Evolutionary conservation across 441 rosid genomes (phyloP).

Genomic region (Manihot esculenta): DNA sequence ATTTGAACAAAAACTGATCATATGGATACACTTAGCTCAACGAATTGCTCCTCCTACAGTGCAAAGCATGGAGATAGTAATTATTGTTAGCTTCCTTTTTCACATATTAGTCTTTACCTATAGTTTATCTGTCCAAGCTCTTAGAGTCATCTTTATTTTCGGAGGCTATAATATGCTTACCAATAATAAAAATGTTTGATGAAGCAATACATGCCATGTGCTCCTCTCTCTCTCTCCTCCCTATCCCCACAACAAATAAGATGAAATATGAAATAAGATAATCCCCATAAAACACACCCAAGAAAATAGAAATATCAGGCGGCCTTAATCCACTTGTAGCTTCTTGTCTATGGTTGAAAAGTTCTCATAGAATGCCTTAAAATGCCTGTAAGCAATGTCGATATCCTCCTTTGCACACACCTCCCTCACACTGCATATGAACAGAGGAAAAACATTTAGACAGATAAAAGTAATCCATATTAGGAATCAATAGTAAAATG

Average conservation of each 20-base stretch:
- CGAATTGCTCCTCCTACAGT: background rate
- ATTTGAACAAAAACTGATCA: constrained; percentile 27
- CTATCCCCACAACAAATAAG: background rate
- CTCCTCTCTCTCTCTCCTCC: background rate
- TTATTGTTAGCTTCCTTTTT: constrained; percentile 4
- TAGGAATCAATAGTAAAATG: background rate
- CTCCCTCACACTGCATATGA: constrained; percentile 77
- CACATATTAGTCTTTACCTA: background rate
- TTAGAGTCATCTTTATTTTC: background rate
- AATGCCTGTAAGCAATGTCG: constrained; percentile 84
- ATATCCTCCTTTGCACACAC: constrained; percentile 80
- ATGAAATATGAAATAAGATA: no score
- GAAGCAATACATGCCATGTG: background rate
- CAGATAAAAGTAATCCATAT: background rate
- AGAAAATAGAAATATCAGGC: background rate
- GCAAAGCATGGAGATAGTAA: constrained; percentile 2
- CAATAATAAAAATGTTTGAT: constrained; percentile 10
- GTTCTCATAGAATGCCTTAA: constrained; percentile 75
- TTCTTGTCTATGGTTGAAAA: constrained; percentile 75
- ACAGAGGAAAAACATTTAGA: constrained; percentile 16
- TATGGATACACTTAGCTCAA: background rate
- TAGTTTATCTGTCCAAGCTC: constrained; percentile 4
- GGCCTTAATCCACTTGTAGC: constrained; percentile 52
- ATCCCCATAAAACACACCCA: background rate
- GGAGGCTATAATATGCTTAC: constrained; percentile 17